Percentiles rank a stretch among this genome's conserved stretches.
Conservation (phyloP, 768 basidiomycete genomes). For the Leccinum barrowsii region DNA sequence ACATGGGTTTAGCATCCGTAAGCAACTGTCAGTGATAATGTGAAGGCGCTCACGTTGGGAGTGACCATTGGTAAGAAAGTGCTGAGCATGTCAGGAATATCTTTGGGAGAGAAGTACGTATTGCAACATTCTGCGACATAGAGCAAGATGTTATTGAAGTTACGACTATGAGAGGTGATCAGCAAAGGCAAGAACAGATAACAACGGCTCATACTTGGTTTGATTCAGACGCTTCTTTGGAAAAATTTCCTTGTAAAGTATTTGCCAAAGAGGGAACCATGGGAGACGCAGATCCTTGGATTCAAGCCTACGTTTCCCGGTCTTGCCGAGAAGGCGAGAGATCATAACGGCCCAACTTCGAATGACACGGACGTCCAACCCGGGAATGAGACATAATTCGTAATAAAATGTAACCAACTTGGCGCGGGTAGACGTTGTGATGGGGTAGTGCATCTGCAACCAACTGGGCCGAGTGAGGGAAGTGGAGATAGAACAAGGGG, state of each 20-base stretch:
- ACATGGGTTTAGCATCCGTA: conserved; percentile 6
- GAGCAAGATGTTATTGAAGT: conserved; percentile 66
- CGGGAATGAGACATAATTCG: conserved; percentile 73
- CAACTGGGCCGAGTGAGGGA: conserved; percentile 47
- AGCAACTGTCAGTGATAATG: background rate
- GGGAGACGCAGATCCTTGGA: conserved; percentile 61
- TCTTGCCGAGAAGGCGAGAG: conserved; percentile 64
- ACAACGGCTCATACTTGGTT: conserved; percentile 44
- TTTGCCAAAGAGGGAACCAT: conserved; percentile 76
- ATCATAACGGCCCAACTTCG: conserved; percentile 80
- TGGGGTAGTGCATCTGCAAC: conserved; percentile 78
- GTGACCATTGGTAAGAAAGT: conserved; percentile 71
- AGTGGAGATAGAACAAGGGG: background rate
- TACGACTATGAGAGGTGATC: conserved; percentile 40
- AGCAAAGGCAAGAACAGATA: background rate
- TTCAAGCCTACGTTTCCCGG: conserved; percentile 68
- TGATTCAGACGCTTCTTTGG: conserved; percentile 62
- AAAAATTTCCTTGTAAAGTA: conserved; percentile 71
- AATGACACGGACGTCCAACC: conserved; percentile 66
- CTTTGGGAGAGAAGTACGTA: conserved; percentile 61
- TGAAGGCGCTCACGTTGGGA: conserved; percentile 50
- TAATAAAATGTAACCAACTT: conserved; percentile 74
- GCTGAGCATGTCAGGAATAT: conserved; percentile 68
- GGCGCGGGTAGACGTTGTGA: conserved; percentile 63
- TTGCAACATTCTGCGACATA: conserved; percentile 72